Percentiles rank a stretch among this genome's conserved stretches.
phyloP scores from a whole-genome alignment of 768 basidiomycete species.

The Calvatia gigantea region DNA sequence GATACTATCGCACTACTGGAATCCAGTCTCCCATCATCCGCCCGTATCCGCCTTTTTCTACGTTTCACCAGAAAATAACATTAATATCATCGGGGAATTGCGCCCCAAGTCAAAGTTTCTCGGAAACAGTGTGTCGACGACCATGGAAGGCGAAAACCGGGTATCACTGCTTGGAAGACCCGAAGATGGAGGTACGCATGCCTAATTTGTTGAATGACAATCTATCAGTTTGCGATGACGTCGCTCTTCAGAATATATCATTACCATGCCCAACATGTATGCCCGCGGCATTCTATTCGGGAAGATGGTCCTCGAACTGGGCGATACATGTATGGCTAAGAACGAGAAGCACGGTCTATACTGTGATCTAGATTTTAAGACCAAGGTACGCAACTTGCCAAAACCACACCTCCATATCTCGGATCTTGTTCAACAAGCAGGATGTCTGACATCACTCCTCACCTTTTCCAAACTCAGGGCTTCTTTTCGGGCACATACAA shows the following conservation, averaged over 20 bases:
- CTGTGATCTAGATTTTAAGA: conserved; percentile 95
- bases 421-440: background rate
- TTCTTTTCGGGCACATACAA: conserved; percentile 99
- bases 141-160: conserved; percentile 95
- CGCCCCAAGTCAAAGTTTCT: conserved; percentile 95
- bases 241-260: conserved; percentile 62
- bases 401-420: background rate
- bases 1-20: conserved; percentile 3
- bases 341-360: conserved; percentile 72
- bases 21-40: conserved; percentile 90
- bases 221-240: background rate
- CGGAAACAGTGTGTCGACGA: conserved; percentile 94
- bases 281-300: conserved; percentile 84
- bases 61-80: conserved; percentile 83
- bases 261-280: conserved; percentile 99
- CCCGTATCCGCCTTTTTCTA: conserved; percentile 96
- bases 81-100: conserved; percentile 88
- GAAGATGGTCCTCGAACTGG: conserved; percentile 95
- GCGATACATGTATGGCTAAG: conserved; percentile 82
- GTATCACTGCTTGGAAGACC: conserved; percentile 79
- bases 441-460: conserved; percentile 2
- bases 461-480: conserved; percentile 47
- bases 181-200: conserved; percentile 76
- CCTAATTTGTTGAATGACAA: conserved; percentile 3
- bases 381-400: conserved; percentile 58